Percentiles rank a stretch among this genome's conserved stretches.
Conservation (phyloP, 2,329 filamentous ascomycete species). For the Neopestalotiopsis sp. region DNA sequence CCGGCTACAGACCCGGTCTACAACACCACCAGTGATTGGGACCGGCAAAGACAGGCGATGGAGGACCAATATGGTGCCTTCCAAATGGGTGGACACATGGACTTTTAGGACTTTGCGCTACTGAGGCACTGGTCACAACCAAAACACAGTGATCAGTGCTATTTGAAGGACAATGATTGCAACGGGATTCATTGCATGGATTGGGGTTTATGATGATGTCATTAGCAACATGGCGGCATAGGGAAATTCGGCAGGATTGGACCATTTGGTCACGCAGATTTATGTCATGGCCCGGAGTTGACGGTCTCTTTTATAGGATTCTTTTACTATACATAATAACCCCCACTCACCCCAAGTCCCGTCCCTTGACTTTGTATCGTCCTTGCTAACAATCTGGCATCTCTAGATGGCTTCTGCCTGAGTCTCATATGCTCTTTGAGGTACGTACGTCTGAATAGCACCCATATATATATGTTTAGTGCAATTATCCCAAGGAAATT, state of each 20-base stretch:
- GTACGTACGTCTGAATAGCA: neutral
- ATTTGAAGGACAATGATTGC: neutral
- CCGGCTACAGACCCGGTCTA: slow-evolving; percentile 75
- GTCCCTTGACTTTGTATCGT: neutral
- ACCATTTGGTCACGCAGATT: neutral
- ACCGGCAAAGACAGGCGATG: slow-evolving; percentile 61
- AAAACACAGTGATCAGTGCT: neutral
- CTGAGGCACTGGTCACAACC: slow-evolving; percentile 7
- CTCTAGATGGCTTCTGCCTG: neutral
- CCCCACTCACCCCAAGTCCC: neutral
- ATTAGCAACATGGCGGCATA: neutral
- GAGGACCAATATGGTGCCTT: slow-evolving; percentile 72
- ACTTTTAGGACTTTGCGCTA: slow-evolving; percentile 21
- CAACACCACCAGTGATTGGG: slow-evolving; percentile 46
- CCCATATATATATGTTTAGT: neutral
- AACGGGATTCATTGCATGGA: neutral
- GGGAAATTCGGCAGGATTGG: neutral
- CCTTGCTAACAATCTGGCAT: neutral
- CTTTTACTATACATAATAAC: neutral
- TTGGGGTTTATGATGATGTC: neutral
- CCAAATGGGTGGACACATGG: slow-evolving; percentile 48
- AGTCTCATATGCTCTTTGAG: neutral
- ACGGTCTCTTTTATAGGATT: slow-evolving; percentile 14
- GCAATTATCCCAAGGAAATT: no score
- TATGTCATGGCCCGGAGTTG: slow-evolving; percentile 9